phyloP scores from a whole-genome alignment of 768 basidiomycete species.

The Mycena venus region DNA sequence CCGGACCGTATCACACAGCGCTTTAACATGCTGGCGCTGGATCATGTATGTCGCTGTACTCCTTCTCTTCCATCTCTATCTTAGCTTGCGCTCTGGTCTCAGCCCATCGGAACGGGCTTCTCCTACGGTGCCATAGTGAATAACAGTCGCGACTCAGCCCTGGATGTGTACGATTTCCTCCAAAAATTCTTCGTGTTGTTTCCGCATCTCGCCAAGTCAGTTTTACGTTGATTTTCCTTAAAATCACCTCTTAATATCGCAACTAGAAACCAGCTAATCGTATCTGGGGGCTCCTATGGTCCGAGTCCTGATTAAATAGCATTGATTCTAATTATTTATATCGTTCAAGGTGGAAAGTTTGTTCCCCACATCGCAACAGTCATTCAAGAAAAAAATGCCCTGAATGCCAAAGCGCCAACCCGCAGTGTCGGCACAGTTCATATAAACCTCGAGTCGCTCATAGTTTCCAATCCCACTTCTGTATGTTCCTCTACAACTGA shows the following conservation, averaged over 20 bases:
- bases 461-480: conserved; percentile 39
- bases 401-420: conserved; percentile 30
- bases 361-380: conserved; percentile 47
- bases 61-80: neutral
- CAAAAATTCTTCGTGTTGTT: conserved; percentile 45
- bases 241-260: neutral
- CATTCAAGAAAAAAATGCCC: conserved; percentile 46
- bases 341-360: conserved; percentile 40
- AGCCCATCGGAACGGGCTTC: conserved; percentile 46
- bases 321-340: neutral
- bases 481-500: neutral
- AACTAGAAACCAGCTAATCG: conserved; percentile 33
- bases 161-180: conserved; percentile 48
- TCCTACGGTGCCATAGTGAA: conserved; percentile 43
- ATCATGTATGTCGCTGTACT: conserved; percentile 14
- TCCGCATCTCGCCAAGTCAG: conserved; percentile 32
- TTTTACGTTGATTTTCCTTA: neutral
- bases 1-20: conserved; percentile 31
- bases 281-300: conserved; percentile 43
- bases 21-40: conserved; percentile 30
- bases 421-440: conserved; percentile 29
- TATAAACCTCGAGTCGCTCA: conserved; percentile 46
- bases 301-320: neutral
- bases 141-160: conserved; percentile 41
- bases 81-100: neutral